Base-by-base conservation (phyloP, 768 basidiomycete species). In the Tubosaeta sp. region DNA sequence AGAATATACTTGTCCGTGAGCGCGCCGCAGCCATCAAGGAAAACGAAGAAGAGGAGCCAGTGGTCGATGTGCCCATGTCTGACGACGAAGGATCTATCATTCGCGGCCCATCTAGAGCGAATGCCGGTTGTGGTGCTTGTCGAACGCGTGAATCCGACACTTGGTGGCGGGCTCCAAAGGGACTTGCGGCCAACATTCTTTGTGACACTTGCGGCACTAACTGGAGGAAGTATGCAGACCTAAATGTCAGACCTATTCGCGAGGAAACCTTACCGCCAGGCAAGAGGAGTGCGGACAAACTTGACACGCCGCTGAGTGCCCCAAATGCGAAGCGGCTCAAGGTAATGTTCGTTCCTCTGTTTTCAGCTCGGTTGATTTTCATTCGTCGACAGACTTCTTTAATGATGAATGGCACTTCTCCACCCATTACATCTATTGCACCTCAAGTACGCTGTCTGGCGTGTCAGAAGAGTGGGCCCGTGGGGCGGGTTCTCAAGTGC, bases 141-240 rank as follows among this genome's bases (percentile, higher is more conserved):
- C 76, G 87, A 44, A 89, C 87, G 7, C 83, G 84, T 49, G 88
- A 91, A 53, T 87, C 87, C 6, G 76, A 76, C 32, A 71, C 69
- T 3, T 96, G 93, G 93, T 96, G 91, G 91, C 90, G 88, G 65
- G 91, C 92, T 13, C 94, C 93, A 3, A 90, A 90, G 63, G 88
- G 87, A 19, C 77, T 94, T n/a, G 68, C 76, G 0, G 86, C 86
- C 2, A 78, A 76, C 52, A 79, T 92, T 34, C 81, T 95, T 47
- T 96, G 93, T 64, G 90, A 94, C 41, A 76, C 68, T 25, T 96
- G 93, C 61, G 93, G 93, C 12, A 79, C 82, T 40, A 87, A 87
- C 56, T 96, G 91, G 87, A 77, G 93, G 59, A 96, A 94, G 69
- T 96, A 96, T 65, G 93, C 90, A 0, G 92, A 94, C 58, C 73